Evolutionary conservation across 2,329 filamentous ascomycete genomes (phyloP).

Genomic region (Diaporthe aspalathi): DNA sequence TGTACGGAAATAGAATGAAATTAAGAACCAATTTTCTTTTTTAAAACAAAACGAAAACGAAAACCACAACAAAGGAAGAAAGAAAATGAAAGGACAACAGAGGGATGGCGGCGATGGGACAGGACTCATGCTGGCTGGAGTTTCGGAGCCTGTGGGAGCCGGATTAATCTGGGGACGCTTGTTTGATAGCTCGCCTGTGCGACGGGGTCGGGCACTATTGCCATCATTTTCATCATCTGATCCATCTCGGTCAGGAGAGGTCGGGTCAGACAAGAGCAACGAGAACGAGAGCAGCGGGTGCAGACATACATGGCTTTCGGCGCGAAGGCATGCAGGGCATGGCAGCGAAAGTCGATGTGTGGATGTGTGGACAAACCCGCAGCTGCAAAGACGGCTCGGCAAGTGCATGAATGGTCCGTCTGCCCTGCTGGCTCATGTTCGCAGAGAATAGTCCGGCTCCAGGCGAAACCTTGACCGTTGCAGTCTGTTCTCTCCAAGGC

Average conservation of each 20-base stretch:
- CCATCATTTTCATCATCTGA: background rate
- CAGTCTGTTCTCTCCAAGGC: conserved; percentile 21
- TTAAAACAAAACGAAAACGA: no score
- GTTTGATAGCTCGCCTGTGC: conserved; percentile 22
- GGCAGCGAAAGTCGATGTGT: background rate
- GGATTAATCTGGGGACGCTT: conserved; percentile 8
- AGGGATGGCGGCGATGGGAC: no score
- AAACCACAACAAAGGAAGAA: no score
- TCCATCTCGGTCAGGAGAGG: background rate
- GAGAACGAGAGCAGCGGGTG: background rate
- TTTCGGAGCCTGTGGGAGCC: background rate
- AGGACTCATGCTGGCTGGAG: no score
- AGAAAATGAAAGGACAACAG: no score
- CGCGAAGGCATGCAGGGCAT: conserved; percentile 2
- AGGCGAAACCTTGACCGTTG: conserved; percentile 26
- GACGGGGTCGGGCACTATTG: background rate
- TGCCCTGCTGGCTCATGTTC: conserved; percentile 1
- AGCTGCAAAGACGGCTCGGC: conserved; percentile 25
- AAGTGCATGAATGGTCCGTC: conserved; percentile 24
- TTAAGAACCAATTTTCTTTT: no score
- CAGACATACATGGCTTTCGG: no score
- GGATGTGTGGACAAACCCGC: conserved; percentile 11
- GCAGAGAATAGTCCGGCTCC: conserved; percentile 1
- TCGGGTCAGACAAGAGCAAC: background rate
- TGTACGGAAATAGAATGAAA: no score